These are phyloP conservation scores for Aureobasidium sp. DNA, from an alignment of 2,329 filamentous ascomycete species.

Conservation along the genomic window DNA sequence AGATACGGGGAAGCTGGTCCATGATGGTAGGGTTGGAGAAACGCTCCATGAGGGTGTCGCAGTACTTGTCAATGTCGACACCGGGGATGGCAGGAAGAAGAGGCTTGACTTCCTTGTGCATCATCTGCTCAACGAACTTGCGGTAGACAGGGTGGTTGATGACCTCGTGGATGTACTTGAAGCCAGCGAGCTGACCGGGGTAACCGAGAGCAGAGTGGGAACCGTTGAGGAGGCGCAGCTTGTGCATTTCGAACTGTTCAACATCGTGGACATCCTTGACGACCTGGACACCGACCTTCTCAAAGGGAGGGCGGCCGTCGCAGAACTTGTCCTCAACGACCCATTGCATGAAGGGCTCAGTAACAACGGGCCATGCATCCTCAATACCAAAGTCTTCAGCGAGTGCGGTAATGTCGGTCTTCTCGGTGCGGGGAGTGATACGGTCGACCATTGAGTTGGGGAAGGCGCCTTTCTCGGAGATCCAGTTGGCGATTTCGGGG, in stretches of 20 bases:
- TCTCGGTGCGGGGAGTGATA: conserved; percentile 44
- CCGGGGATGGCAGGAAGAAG: conserved; percentile 42
- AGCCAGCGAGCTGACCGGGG: conserved; percentile 43
- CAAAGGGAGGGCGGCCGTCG: conserved; percentile 44
- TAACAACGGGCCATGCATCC: conserved; percentile 47
- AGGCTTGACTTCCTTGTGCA: conserved; percentile 48
- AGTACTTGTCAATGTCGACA: conserved; percentile 45
- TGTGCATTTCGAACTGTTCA: conserved; percentile 49
- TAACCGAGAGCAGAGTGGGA: conserved; percentile 46
- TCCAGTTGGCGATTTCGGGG: conserved; percentile 43
- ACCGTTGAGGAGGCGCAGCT: conserved; percentile 47
- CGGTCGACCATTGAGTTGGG: conserved; percentile 50
- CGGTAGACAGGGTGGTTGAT: conserved; percentile 41
- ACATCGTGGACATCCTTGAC: conserved; percentile 44
- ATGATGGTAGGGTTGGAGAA: conserved; percentile 50
- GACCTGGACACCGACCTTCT: conserved; percentile 46
- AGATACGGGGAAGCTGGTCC: conserved; percentile 46
- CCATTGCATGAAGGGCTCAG: conserved; percentile 50
- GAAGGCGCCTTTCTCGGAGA: conserved; percentile 40
- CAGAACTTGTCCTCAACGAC: conserved; percentile 46
- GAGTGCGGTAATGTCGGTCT: conserved; percentile 37
- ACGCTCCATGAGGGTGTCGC: conserved; percentile 45
- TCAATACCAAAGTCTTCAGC: conserved; percentile 39
- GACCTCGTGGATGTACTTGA: conserved; percentile 48
- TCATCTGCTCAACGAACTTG: conserved; percentile 46